Conservation (phyloP, 129 eudicot species). For the Helianthus annuus region DNA sequence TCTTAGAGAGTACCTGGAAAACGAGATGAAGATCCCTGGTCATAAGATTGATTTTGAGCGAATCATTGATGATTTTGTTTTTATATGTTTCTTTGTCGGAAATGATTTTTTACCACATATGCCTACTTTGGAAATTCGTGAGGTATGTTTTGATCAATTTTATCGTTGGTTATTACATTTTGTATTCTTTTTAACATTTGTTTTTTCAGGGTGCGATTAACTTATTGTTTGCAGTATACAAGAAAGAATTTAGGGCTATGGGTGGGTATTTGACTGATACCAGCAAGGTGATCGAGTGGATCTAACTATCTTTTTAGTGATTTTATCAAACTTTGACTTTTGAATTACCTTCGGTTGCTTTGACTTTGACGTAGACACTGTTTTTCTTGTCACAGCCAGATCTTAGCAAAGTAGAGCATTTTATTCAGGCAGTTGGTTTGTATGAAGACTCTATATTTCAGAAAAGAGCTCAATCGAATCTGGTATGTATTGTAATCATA, state of each 20-base stretch:
- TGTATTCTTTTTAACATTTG: constrained; percentile 11
- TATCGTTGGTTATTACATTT: background rate
- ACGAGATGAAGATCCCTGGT: constrained; percentile 74
- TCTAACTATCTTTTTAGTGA: background rate
- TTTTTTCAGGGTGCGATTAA: constrained; percentile 81
- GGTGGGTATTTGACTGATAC: constrained; percentile 92
- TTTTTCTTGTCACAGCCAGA: constrained; percentile 63
- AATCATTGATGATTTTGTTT: constrained; percentile 87
- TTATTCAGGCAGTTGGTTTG: constrained; percentile 93
- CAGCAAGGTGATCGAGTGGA: constrained; percentile 62
- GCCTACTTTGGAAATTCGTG: constrained; percentile 98
- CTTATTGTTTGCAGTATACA: constrained; percentile 87
- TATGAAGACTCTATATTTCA: constrained; percentile 81
- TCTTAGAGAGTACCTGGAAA: constrained; percentile 85
- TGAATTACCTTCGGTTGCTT: background rate
- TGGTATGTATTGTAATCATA: constrained; percentile 37
- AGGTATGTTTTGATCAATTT: constrained; percentile 47
- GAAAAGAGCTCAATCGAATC: constrained; percentile 76
- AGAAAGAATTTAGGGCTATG: constrained; percentile 72
- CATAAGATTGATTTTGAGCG: constrained; percentile 75
- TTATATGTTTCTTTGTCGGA: constrained; percentile 95
- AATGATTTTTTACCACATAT: constrained; percentile 95
- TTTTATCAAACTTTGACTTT: background rate
- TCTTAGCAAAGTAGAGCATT: constrained; percentile 75
- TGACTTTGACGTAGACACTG: constrained; percentile 10